A percentile compares a stretch with the other conserved stretches of the same genome.
Conservation (phyloP, 768 basidiomycete genomes). For the Agrocybe pediades region DNA sequence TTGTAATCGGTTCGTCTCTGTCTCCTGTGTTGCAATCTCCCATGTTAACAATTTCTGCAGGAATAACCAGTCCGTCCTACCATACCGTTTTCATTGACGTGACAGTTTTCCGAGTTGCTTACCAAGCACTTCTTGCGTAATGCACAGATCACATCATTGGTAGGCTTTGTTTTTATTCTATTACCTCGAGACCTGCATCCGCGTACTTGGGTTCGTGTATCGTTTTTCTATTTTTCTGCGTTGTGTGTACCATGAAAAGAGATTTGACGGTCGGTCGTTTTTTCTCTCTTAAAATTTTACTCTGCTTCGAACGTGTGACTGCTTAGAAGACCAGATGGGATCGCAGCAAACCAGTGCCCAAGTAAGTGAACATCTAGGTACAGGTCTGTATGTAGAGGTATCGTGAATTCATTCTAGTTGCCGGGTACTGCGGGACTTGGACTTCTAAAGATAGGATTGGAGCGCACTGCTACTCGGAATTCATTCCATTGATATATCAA, state of each 20-base stretch:
- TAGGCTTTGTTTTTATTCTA: constrained; percentile 10
- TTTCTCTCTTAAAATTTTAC: too few relatives aligned
- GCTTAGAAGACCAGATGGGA: background rate
- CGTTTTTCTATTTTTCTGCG: constrained; percentile 4
- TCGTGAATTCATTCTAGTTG: too few relatives aligned
- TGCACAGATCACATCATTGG: constrained; percentile 6
- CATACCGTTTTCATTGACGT: constrained; percentile 13
- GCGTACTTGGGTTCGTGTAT: constrained; percentile 28
- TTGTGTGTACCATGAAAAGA: constrained; percentile 5
- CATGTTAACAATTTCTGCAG: background rate
- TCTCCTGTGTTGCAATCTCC: background rate
- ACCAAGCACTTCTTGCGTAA: constrained; percentile 6
- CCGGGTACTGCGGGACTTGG: too few relatives aligned
- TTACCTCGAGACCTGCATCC: background rate
- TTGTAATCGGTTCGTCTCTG: constrained; percentile 35
- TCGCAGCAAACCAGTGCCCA: background rate
- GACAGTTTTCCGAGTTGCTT: constrained; percentile 14
- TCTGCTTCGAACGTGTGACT: too few relatives aligned
- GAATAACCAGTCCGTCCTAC: constrained; percentile 23
- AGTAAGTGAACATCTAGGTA: too few relatives aligned
- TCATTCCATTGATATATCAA: too few relatives aligned
- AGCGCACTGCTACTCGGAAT: too few relatives aligned
- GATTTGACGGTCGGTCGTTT: constrained; percentile 21
- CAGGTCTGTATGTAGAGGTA: too few relatives aligned
- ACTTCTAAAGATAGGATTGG: too few relatives aligned